These are phyloP conservation scores for Microsporum ferrugineum DNA, from an alignment of 2,329 filamentous ascomycete genomes.

Conservation along the genomic window DNA sequence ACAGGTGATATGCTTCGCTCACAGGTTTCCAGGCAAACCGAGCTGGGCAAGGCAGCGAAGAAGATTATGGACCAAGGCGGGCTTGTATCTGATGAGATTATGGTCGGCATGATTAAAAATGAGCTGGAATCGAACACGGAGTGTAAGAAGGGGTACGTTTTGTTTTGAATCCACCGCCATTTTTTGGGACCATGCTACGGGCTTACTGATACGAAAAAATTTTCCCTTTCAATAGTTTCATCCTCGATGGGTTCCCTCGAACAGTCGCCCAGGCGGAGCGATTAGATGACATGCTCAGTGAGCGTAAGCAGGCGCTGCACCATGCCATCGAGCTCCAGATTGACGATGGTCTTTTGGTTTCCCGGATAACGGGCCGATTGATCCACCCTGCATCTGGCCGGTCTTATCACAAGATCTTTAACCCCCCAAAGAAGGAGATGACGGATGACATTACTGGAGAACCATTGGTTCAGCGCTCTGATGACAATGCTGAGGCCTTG, in stretches of 20 bases:
- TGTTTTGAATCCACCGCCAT: background rate
- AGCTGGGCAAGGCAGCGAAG: slow-evolving; percentile 90
- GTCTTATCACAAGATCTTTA: slow-evolving; percentile 97
- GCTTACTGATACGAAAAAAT: background rate
- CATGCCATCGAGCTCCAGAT: slow-evolving; percentile 96
- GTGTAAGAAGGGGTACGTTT: slow-evolving; percentile 81
- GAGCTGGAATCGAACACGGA: slow-evolving; percentile 89
- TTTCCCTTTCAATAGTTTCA: slow-evolving; percentile 55
- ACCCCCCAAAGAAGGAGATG: slow-evolving; percentile 89
- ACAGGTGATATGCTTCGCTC: slow-evolving; percentile 98
- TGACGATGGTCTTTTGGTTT: slow-evolving; percentile 83
- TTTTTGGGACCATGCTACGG: background rate
- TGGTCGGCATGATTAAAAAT: slow-evolving; percentile 99
- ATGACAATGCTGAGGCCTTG: slow-evolving; percentile 91
- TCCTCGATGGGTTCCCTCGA: slow-evolving; percentile 95
- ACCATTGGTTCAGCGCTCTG: slow-evolving; percentile 87
- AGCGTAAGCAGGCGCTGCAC: slow-evolving; percentile 71
- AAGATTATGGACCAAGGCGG: slow-evolving; percentile 99
- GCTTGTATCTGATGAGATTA: slow-evolving; percentile 95
- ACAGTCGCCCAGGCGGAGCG: slow-evolving; percentile 92
- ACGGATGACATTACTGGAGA: slow-evolving; percentile 95
- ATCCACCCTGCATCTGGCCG: slow-evolving; percentile 93
- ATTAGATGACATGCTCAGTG: slow-evolving; percentile 79
- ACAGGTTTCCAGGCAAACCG: slow-evolving; percentile 94
- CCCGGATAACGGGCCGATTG: slow-evolving; percentile 90